phyloP scores from a whole-genome alignment of 2,329 filamentous ascomycete species.

The Ambrosiella xylebori region DNA sequence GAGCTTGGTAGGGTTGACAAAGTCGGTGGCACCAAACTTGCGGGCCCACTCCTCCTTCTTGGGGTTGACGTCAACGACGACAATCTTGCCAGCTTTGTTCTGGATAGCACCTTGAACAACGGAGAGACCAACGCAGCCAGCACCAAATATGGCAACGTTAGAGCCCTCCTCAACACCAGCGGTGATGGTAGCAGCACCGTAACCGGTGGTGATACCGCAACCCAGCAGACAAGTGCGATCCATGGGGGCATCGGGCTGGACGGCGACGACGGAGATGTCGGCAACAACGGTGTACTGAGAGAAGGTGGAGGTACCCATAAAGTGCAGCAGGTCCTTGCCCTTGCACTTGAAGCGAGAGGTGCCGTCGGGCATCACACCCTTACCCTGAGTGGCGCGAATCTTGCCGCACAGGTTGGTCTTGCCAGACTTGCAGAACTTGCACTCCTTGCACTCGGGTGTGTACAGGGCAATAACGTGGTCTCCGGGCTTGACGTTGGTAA shows the following conservation, averaged over 20 bases:
- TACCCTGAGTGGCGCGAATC: conserved; percentile 92
- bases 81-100: conserved; percentile 64
- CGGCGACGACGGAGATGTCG: conserved; percentile 92
- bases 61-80: conserved; percentile 63
- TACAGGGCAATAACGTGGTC: conserved; percentile 85
- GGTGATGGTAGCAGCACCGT: conserved; percentile 86
- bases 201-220: conserved; percentile 96
- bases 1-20: conserved; percentile 80
- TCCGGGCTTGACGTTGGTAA: conserved; percentile 83
- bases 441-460: conserved; percentile 91
- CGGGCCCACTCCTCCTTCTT: conserved; percentile 77
- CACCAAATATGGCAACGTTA: conserved; percentile 83
- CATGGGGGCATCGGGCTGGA: conserved; percentile 80
- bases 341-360: conserved; percentile 89
- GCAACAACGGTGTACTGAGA: conserved; percentile 97
- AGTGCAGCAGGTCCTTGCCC: conserved; percentile 89
- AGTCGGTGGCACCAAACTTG: conserved; percentile 94
- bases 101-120: conserved; percentile 87
- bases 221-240: conserved; percentile 91
- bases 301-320: conserved; percentile 98
- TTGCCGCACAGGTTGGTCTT: conserved; percentile 99
- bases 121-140: conserved; percentile 85
- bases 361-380: conserved; percentile 92
- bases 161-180: conserved; percentile 81
- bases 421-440: conserved; percentile 99